Base-by-base conservation (phyloP, 768 basidiomycete species). In the Suillus weaverae region DNA sequence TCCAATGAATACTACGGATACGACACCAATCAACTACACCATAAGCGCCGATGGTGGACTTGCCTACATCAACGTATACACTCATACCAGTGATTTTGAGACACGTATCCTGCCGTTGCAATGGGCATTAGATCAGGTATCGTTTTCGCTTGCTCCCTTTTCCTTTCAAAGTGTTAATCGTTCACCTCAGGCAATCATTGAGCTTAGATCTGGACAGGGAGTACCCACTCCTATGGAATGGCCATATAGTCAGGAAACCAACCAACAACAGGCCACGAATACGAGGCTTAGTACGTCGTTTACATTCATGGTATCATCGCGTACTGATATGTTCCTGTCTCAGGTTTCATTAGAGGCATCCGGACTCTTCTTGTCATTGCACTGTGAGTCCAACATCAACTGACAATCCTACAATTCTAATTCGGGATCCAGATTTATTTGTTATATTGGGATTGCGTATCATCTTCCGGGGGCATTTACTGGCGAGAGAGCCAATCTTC, bases 381-480 rank as follows among this genome's bases (percentile, higher is more conserved):
- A 18, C 77, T 92, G 87, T 89, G 66, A 70, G 86, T 76, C 0
- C 22, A 20, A 53, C 20, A 16, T 11, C n/a, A 50, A 30, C 62
- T n/a, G 16, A 43, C 7, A 9, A 43, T 6, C 1, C 16, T 62
- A 32, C 14, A 8, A n/a, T 3, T 35, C 66, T 72, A 16, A 70
- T 5, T 4, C 5, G 6, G 33, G 2, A 41, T 38, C 11, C 60
- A 90, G 89, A 32, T 92, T 91, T 69, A 76, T 92, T 16, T 83
- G 84, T 62, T 93, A 85, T 73, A 76, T 91, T 38, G 91, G 91
- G 30, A 88, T 93, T 50, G 81, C 87, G 0, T 93, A 93, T 70
- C 92, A 94, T 67, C 82, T 92, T 2, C 89, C 91, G 14, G 92
- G 91, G 3, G 82, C 88, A 9, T 84, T 90, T 50, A 79, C 87